Percentiles rank a stretch among this genome's conserved stretches.
Evolutionary conservation across 352 stramenopile genomes (phyloP).

Genomic region (Albugo laibachii): DNA sequence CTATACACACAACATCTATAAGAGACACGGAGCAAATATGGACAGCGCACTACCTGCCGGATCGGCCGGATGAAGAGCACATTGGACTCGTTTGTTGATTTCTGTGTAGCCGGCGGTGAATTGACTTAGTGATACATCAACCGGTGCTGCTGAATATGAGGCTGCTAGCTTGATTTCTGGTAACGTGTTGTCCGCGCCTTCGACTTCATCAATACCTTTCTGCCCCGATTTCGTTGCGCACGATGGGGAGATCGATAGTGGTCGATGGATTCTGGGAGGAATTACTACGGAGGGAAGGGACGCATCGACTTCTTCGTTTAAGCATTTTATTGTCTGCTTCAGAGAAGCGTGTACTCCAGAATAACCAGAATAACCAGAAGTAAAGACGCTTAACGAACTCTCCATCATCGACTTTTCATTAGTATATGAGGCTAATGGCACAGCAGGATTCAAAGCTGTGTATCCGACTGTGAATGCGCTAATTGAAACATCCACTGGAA

Average conservation of each 20-base stretch:
- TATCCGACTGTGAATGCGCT: constrained; percentile 18
- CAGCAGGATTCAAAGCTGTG: neutral
- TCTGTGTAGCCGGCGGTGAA: constrained; percentile 15
- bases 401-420: neutral
- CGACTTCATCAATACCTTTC: neutral
- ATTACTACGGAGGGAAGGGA: neutral
- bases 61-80: no score
- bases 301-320: neutral
- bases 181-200: neutral
- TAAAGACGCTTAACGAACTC: constrained; percentile 7
- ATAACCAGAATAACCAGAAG: constrained; percentile 10
- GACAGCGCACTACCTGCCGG: no score
- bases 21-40: no score
- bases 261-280: constrained; percentile 1
- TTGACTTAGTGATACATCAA: constrained; percentile 16
- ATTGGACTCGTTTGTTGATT: neutral
- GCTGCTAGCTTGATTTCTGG: neutral
- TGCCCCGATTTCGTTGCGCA: no score
- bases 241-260: neutral
- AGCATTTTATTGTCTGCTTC: neutral
- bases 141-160: neutral
- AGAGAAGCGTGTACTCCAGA: neutral
- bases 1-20: no score
- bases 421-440: neutral
- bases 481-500: constrained; percentile 13